A percentile compares a stretch with the other conserved stretches of the same genome.
phyloP scores from a whole-genome alignment of 371 early-diverging fungal genomes.

The Mucor mucedo region DNA sequence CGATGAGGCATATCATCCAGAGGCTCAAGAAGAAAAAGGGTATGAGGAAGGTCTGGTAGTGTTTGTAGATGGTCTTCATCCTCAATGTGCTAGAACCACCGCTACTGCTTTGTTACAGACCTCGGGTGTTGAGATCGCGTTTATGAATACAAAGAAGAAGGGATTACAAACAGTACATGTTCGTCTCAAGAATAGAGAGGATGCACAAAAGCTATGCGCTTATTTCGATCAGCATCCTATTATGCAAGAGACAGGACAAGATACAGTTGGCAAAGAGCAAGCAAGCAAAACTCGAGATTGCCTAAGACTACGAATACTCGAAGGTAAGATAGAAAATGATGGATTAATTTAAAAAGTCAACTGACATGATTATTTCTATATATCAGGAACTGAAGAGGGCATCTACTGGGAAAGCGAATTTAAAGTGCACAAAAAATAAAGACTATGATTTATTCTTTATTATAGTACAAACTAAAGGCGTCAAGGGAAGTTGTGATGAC shows the following conservation, averaged over 20 bases:
- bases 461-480: conserved; percentile 70
- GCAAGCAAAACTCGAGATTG: background rate
- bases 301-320: conserved; percentile 17
- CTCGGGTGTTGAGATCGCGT: conserved; percentile 38
- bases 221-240: conserved; percentile 32
- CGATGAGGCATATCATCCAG: background rate
- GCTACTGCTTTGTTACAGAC: conserved; percentile 29
- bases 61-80: conserved; percentile 35
- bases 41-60: conserved; percentile 36
- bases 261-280: conserved; percentile 26
- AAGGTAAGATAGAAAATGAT: conserved; percentile 7
- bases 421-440: background rate
- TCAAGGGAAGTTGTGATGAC: conserved; percentile 81
- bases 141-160: conserved; percentile 38
- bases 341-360: background rate
- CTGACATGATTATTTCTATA: background rate
- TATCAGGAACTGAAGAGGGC: conserved; percentile 31
- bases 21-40: background rate
- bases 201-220: conserved; percentile 27
- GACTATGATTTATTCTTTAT: conserved; percentile 25
- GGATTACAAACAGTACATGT: conserved; percentile 31
- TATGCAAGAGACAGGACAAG: conserved; percentile 33
- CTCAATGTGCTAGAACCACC: conserved; percentile 35
- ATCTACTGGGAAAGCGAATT: conserved; percentile 32
- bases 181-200: conserved; percentile 35